Percentiles rank a stretch among this genome's conserved stretches.
These are phyloP conservation scores for Cyanidium caldarium DNA, from an alignment of 23 red algal species.

Conservation along the genomic window DNA sequence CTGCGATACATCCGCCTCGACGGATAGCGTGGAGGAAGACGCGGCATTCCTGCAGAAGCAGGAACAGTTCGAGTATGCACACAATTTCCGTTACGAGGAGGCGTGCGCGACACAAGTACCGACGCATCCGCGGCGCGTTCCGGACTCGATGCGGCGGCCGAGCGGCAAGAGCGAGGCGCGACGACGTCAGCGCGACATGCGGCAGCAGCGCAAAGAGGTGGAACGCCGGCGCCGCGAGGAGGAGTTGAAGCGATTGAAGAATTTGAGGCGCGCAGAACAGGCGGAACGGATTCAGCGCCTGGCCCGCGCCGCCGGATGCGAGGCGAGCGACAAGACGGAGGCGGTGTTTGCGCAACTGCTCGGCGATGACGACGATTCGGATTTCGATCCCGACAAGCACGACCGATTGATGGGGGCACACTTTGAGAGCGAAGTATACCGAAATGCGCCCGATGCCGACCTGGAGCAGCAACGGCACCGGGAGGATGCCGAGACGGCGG, in stretches of 20 bases:
- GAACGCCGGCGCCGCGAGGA: slow-evolving; percentile 26
- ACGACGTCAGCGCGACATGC: slow-evolving; percentile 32
- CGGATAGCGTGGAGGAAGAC: slow-evolving; percentile 2
- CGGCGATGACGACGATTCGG: neutral
- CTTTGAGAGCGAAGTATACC: neutral
- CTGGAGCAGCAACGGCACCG: neutral
- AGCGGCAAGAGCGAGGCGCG: slow-evolving; percentile 33
- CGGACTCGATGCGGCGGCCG: slow-evolving; percentile 31
- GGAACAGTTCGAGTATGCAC: slow-evolving; percentile 47
- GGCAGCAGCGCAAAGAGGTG: slow-evolving; percentile 32
- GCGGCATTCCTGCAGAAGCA: slow-evolving; percentile 25
- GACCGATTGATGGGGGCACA: neutral
- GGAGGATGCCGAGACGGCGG: no score
- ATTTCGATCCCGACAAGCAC: slow-evolving; percentile 12
- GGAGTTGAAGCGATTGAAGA: slow-evolving; percentile 58
- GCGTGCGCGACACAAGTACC: slow-evolving; percentile 34
- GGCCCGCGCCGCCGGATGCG: neutral
- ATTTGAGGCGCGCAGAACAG: slow-evolving; percentile 29
- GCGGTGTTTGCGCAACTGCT: neutral
- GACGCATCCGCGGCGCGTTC: slow-evolving; percentile 34
- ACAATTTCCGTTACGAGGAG: slow-evolving; percentile 98
- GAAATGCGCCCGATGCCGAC: neutral
- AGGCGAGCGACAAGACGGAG: neutral
- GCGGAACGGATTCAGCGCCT: neutral
- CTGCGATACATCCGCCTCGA: neutral